Evolutionary conservation across 2,329 filamentous ascomycete species (phyloP).

Genomic region (Aspergillus fijiensis): DNA sequence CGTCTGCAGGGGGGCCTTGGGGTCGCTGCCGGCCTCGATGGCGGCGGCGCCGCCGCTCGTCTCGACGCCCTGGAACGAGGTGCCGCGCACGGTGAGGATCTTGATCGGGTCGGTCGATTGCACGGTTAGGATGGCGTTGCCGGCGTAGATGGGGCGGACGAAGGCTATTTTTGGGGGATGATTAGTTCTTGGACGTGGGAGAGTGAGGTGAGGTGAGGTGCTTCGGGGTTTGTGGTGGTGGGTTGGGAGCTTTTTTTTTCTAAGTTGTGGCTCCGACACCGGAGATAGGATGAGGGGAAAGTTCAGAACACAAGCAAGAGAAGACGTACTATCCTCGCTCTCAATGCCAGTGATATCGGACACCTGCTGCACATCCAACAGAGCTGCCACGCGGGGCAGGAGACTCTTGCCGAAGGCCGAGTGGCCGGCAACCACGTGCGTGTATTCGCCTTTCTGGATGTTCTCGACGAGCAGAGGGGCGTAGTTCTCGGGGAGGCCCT

Average conservation of each 20-base stretch:
- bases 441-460: constrained; percentile 92
- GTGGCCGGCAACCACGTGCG: constrained; percentile 85
- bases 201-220: too few relatives aligned
- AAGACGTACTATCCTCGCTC: constrained; percentile 71
- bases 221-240: not conserved
- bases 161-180: constrained; percentile 58
- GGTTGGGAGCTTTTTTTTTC: not conserved
- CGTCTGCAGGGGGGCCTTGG: constrained; percentile 69
- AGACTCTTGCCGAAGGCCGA: constrained; percentile 96
- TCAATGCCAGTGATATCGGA: constrained; percentile 88
- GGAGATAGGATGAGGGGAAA: not conserved
- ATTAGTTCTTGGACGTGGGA: not conserved
- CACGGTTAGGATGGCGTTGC: constrained; percentile 94
- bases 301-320: not conserved
- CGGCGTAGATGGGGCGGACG: constrained; percentile 93
- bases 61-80: constrained; percentile 77
- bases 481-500: constrained; percentile 91
- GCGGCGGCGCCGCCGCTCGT: constrained; percentile 70
- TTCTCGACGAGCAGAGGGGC: constrained; percentile 93
- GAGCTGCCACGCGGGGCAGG: constrained; percentile 83
- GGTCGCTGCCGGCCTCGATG: constrained; percentile 79
- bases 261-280: constrained; percentile 1
- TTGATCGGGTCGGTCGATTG: constrained; percentile 85
- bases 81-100: constrained; percentile 87
- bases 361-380: constrained; percentile 89